Evolutionary conservation across 257 asterid genomes (phyloP).

Genomic region (Paulownia fortunei): DNA sequence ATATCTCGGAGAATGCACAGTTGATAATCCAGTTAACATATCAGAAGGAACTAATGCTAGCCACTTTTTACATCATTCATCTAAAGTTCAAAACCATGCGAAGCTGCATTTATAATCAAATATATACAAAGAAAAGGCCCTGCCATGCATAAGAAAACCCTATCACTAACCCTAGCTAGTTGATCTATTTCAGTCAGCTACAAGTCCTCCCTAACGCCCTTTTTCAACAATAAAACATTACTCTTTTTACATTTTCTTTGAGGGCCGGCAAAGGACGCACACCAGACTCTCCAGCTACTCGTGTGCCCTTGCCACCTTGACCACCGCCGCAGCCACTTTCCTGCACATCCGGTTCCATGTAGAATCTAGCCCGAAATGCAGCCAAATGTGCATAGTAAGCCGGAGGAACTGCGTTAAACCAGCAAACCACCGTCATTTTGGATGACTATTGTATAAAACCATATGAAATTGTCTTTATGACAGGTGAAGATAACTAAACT

Average conservation of each 20-base stretch:
- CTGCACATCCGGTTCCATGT: conserved; percentile 81
- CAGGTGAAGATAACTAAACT: not conserved
- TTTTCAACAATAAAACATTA: conserved; percentile 87
- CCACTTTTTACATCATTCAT: conserved; percentile 41
- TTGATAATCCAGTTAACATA: no score
- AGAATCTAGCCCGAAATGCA: conserved; percentile 95
- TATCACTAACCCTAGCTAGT: conserved; percentile 35
- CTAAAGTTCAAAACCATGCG: conserved; percentile 33
- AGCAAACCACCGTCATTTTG: not conserved
- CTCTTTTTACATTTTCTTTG: conserved; percentile 94
- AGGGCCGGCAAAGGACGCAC: conserved; percentile 91
- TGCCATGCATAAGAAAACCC: conserved; percentile 25
- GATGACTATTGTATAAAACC: not conserved
- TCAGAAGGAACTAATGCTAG: conserved; percentile 42
- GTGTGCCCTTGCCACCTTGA: conserved; percentile 44
- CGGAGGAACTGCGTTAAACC: conserved; percentile 75
- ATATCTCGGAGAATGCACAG: no score
- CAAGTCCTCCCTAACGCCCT: not conserved
- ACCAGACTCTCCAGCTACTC: conserved; percentile 61
- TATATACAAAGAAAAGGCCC: conserved; percentile 51
- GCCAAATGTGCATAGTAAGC: conserved; percentile 98
- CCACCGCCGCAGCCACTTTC: conserved; percentile 48
- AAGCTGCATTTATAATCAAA: conserved; percentile 36
- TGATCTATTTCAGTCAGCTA: conserved; percentile 11
- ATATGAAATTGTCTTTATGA: not conserved